Evolutionary conservation across 768 basidiomycete species (phyloP).

Genomic region (Hirschioporus abietinus): DNA sequence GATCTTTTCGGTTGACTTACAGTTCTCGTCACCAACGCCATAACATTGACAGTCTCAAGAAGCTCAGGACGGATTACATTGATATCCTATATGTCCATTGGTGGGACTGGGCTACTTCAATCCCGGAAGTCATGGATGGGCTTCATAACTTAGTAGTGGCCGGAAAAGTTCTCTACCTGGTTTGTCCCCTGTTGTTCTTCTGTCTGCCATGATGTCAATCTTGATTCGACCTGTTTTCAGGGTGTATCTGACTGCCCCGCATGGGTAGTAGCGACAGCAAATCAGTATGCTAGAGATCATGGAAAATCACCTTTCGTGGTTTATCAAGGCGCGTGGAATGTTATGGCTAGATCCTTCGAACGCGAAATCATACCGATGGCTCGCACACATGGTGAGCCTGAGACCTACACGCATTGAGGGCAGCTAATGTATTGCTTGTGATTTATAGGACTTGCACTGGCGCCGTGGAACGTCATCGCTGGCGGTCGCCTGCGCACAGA

Average conservation of each 20-base stretch:
- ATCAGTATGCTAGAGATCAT: slow-evolving; percentile 29
- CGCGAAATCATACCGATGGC: slow-evolving; percentile 31
- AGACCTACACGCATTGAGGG: slow-evolving; percentile 20
- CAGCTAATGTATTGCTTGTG: slow-evolving; percentile 23
- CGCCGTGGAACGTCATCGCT: slow-evolving; percentile 27
- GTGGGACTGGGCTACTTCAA: slow-evolving; percentile 42
- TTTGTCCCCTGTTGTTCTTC: slow-evolving; percentile 2
- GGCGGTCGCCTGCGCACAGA: slow-evolving; percentile 24
- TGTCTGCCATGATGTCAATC: too few species aligned
- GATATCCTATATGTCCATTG: slow-evolving; percentile 54
- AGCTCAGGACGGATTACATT: slow-evolving; percentile 54
- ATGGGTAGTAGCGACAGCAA: slow-evolving; percentile 23
- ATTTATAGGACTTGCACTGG: slow-evolving; percentile 22
- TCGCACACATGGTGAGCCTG: slow-evolving; percentile 13
- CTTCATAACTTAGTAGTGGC: slow-evolving; percentile 36
- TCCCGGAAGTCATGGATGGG: slow-evolving; percentile 42
- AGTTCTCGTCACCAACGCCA: too few species aligned
- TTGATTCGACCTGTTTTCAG: not conserved
- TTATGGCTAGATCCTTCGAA: slow-evolving; percentile 27
- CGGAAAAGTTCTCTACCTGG: slow-evolving; percentile 42
- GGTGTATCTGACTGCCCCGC: slow-evolving; percentile 19
- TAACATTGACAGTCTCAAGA: slow-evolving; percentile 32
- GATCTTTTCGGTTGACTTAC: too few species aligned
- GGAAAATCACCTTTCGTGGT: slow-evolving; percentile 31
- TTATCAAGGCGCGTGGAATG: slow-evolving; percentile 28